phyloP scores from a whole-genome alignment of 1,284 basidiomycete genomes.

The Marasmius sp. region DNA sequence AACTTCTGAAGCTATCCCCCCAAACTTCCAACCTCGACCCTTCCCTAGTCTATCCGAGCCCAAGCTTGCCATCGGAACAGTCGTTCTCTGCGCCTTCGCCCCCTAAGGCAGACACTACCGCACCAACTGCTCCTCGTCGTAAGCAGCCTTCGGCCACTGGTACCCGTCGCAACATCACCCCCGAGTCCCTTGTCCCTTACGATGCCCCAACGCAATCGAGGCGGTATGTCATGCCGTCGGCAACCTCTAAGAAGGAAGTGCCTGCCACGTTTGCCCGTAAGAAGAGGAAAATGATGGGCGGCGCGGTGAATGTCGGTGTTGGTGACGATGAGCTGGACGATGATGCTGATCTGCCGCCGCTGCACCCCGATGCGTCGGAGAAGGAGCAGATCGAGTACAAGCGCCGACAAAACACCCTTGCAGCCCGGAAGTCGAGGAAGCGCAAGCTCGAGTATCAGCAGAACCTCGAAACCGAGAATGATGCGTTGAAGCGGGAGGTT shows the following conservation, averaged over 20 bases:
- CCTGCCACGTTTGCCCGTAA: conserved; percentile 55
- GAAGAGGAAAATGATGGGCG: conserved; percentile 36
- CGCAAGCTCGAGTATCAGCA: conserved; percentile 75
- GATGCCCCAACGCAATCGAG: conserved; percentile 54
- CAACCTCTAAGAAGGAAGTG: conserved; percentile 54
- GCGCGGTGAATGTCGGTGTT: conserved; percentile 46
- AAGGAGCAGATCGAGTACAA: conserved; percentile 73
- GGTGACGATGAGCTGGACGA: conserved; percentile 36
- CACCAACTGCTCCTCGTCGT: not conserved
- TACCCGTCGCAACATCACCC: conserved; percentile 30
- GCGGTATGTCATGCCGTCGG: conserved; percentile 51
- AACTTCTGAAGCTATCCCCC: not conserved
- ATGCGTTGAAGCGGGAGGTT: conserved; percentile 46
- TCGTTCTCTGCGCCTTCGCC: not conserved
- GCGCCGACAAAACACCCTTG: conserved; percentile 78
- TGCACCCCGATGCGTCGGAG: conserved; percentile 44
- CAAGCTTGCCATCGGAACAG: not conserved
- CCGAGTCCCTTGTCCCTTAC: conserved; percentile 41
- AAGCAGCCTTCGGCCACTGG: not conserved
- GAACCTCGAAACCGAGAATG: conserved; percentile 55
- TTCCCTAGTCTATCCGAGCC: not conserved
- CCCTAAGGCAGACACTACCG: not conserved
- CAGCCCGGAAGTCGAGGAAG: conserved; percentile 72
- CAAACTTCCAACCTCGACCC: not conserved
- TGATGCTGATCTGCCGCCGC: conserved; percentile 4